These are phyloP conservation scores for Trametes cinnabarina DNA, from an alignment of 768 basidiomycete genomes.

Conservation along the genomic window DNA sequence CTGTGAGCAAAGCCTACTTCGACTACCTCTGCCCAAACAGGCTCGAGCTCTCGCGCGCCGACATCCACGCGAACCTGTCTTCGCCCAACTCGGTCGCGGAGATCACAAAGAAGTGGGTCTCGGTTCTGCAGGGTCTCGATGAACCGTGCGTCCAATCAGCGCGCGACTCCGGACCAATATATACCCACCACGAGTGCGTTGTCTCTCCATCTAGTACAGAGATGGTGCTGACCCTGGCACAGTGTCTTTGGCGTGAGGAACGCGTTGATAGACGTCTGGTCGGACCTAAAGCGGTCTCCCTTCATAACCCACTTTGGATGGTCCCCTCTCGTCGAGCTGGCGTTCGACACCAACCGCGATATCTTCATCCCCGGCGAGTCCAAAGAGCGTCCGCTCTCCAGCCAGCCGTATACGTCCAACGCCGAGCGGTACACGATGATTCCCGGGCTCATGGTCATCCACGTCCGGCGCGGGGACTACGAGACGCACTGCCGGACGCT, in stretches of 20 bases:
- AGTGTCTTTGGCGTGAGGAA: constrained; percentile 20
- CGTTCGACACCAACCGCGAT: constrained; percentile 27
- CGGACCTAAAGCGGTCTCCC: constrained; percentile 43
- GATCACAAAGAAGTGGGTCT: constrained; percentile 6
- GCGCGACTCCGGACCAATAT: constrained; percentile 5
- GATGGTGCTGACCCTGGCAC: not conserved
- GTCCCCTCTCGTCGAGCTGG: constrained; percentile 50
- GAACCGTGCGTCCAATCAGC: constrained; percentile 9
- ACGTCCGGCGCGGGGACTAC: constrained; percentile 18
- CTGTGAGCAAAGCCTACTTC: constrained; percentile 12
- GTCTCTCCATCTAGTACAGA: not conserved
- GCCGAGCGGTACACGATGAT: constrained; percentile 6
- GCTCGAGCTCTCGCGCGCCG: not conserved
- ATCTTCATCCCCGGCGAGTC: constrained; percentile 1
- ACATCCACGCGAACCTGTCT: not conserved
- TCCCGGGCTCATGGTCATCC: constrained; percentile 16
- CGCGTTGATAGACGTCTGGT: constrained; percentile 34
- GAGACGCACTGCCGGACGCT: constrained; percentile 11
- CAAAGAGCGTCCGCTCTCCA: constrained; percentile 2
- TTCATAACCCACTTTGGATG: constrained; percentile 47
- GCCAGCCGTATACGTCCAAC: constrained; percentile 3
- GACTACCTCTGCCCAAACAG: constrained; percentile 7
- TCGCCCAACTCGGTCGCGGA: not conserved
- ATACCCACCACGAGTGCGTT: constrained; percentile 12
- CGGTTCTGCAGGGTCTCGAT: not conserved